Conservation (phyloP, 129 eudicot genomes). For the Flaveria bidentis region DNA sequence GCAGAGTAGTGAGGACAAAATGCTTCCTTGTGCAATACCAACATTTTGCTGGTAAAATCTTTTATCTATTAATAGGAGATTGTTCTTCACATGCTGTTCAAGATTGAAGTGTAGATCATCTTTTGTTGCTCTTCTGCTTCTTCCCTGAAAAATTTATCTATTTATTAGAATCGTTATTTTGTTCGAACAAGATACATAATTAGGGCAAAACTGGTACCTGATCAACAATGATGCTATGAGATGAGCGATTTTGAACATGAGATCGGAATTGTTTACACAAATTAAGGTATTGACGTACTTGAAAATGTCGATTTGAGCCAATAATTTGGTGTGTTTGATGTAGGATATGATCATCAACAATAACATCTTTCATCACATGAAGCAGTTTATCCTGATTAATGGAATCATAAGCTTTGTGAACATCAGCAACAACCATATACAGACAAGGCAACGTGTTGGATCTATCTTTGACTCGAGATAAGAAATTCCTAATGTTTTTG, state of each 20-base stretch:
- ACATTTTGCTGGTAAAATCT: slow-evolving; percentile 70
- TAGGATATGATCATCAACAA: slow-evolving; percentile 47
- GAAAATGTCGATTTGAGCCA: slow-evolving; percentile 44
- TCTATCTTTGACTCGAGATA: slow-evolving; percentile 51
- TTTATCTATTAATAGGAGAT: slow-evolving; percentile 52
- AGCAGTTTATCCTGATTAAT: slow-evolving; percentile 79
- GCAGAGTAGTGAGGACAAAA: slow-evolving; percentile 77
- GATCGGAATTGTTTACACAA: slow-evolving; percentile 30
- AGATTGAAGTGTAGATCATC: slow-evolving; percentile 45
- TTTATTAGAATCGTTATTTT: background rate
- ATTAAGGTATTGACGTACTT: slow-evolving; percentile 37
- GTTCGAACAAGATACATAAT: background rate
- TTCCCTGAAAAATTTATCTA: slow-evolving; percentile 42
- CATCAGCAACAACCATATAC: slow-evolving; percentile 83
- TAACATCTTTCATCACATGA: slow-evolving; percentile 58
- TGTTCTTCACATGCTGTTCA: slow-evolving; percentile 64
- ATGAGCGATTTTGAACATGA: slow-evolving; percentile 38
- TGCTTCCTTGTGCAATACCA: slow-evolving; percentile 98
- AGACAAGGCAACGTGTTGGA: slow-evolving; percentile 38
- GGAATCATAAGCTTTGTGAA: slow-evolving; percentile 84
- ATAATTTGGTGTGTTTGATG: slow-evolving; percentile 48
- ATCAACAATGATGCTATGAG: slow-evolving; percentile 50
- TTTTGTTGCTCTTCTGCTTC: slow-evolving; percentile 48
- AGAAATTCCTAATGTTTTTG: slow-evolving; percentile 57
- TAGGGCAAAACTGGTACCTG: slow-evolving; percentile 46